Percentiles rank a stretch among this genome's conserved stretches.
phyloP scores from a whole-genome alignment of 2,329 filamentous ascomycete species.

The Aspergillus hiratsukae region DNA sequence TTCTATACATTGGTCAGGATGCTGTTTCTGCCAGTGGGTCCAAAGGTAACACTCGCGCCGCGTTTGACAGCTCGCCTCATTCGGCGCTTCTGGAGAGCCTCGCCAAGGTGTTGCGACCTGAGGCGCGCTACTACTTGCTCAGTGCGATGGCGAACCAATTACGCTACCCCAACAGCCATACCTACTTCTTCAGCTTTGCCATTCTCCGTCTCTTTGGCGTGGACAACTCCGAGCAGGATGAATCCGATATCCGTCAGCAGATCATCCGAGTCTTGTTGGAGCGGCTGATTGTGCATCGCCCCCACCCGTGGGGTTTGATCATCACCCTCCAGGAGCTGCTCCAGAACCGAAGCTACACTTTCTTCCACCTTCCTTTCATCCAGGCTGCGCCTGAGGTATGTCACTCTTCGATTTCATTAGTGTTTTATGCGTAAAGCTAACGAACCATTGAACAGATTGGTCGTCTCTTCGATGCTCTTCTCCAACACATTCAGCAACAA shows the following conservation, averaged over 20 bases:
- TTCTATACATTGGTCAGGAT: slow-evolving; percentile 74
- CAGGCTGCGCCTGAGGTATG: slow-evolving; percentile 81
- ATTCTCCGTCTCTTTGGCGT: slow-evolving; percentile 80
- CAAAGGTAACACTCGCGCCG: slow-evolving; percentile 52
- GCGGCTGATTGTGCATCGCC: slow-evolving; percentile 80
- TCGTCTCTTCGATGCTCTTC: slow-evolving; percentile 42
- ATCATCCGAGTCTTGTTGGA: slow-evolving; percentile 86
- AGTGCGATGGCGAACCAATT: slow-evolving; percentile 86
- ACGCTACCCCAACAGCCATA: slow-evolving; percentile 82
- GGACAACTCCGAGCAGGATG: slow-evolving; percentile 65
- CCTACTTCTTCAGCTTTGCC: slow-evolving; percentile 85
- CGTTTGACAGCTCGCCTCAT: slow-evolving; percentile 65
- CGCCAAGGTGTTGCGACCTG: slow-evolving; percentile 67
- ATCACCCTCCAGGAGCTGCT: slow-evolving; percentile 83
- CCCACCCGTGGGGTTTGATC: slow-evolving; percentile 93
- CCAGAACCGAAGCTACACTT: slow-evolving; percentile 84
- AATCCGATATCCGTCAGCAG: slow-evolving; percentile 79
- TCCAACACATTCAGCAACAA: slow-evolving; percentile 44
- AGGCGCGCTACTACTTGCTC: slow-evolving; percentile 79
- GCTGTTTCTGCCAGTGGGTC: slow-evolving; percentile 59
- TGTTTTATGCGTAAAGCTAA: slow-evolving; percentile 3
- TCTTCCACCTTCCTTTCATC: slow-evolving; percentile 91
- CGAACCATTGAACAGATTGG: slow-evolving; percentile 31
- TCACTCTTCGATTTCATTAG: neutral
- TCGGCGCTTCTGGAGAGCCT: slow-evolving; percentile 71